Percentiles rank a stretch among this genome's conserved stretches.
phyloP scores from a whole-genome alignment of 1,139 yeast species.

The Entelexis paramagnoliae region DNA sequence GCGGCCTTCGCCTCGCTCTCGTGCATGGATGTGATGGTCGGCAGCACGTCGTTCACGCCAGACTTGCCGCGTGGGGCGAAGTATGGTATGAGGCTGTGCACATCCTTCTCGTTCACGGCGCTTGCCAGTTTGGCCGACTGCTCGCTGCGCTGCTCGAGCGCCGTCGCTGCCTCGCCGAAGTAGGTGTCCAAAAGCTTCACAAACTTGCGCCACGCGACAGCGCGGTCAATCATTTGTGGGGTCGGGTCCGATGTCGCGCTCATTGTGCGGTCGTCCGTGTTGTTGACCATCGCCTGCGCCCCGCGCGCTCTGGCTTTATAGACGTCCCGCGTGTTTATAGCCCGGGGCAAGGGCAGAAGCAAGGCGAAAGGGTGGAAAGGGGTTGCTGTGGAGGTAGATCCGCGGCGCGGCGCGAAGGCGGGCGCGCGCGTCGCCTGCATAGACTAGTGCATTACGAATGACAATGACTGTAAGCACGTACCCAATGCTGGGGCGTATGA shows the following conservation, averaged over 20 bases:
- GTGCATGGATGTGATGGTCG: conserved; percentile 12
- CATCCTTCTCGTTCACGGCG: neutral
- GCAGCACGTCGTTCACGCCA: conserved; percentile 19
- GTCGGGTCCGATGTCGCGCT: conserved; percentile 43
- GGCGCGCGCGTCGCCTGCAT: no score
- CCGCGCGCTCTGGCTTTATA: neutral
- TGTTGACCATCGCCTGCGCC: neutral
- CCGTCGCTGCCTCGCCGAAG: conserved; percentile 54
- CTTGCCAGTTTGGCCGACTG: conserved; percentile 13
- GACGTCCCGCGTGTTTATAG: neutral
- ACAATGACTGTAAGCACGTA: no score
- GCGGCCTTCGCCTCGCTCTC: conserved; percentile 16
- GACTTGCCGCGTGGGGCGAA: conserved; percentile 18
- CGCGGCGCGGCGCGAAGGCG: no score
- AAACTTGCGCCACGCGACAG: conserved; percentile 76
- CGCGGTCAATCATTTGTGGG: conserved; percentile 71
- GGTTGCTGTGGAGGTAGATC: conserved; percentile 3
- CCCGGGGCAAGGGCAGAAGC: neutral
- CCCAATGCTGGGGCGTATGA: no score
- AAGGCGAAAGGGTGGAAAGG: conserved; percentile 2
- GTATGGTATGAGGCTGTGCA: conserved; percentile 13
- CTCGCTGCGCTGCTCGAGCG: conserved; percentile 29
- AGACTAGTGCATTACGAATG: no score
- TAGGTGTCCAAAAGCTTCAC: conserved; percentile 66
- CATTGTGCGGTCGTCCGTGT: neutral